Conservation (phyloP, 306 rosid genomes). For the Crotalaria pallida region DNA sequence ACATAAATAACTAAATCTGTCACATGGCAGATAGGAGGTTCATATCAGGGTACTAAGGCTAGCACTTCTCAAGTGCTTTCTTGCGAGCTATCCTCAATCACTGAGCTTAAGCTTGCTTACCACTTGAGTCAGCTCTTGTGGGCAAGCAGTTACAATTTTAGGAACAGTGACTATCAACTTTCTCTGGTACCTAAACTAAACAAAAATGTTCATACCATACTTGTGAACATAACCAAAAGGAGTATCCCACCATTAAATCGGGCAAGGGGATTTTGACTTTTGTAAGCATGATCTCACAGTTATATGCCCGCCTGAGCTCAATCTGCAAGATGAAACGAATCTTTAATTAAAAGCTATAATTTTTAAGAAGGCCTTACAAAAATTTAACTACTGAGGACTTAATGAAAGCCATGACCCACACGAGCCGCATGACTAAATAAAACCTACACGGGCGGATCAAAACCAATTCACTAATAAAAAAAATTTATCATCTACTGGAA, state of each 20-base stretch:
- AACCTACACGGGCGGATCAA: background rate
- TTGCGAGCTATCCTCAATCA: too few species aligned
- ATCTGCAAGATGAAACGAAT: constrained; percentile 55
- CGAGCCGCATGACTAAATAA: constrained; percentile 4
- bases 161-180: too few species aligned
- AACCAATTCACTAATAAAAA: constrained; percentile 8
- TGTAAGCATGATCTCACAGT: constrained; percentile 97
- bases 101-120: too few species aligned
- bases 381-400: constrained; percentile 2
- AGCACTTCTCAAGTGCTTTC: too few species aligned
- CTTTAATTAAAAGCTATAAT: constrained; percentile 16
- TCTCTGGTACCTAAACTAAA: constrained; percentile 17
- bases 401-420: constrained; percentile 2
- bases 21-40: too few species aligned
- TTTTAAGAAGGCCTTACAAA: background rate
- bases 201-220: constrained; percentile 17
- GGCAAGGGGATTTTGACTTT: constrained; percentile 93
- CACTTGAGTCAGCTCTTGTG: too few species aligned
- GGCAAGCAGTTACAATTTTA: background rate
- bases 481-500: constrained; percentile 1
- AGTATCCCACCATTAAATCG: constrained; percentile 77
- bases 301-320: constrained; percentile 94
- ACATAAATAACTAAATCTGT: too few species aligned
- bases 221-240: constrained; percentile 6
- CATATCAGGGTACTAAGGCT: too few species aligned